Evolutionary conservation across 2,329 filamentous ascomycete species (phyloP), one percentile per base, ranked within the genome.

Genomic region (Aureobasidium zeae): DNA sequence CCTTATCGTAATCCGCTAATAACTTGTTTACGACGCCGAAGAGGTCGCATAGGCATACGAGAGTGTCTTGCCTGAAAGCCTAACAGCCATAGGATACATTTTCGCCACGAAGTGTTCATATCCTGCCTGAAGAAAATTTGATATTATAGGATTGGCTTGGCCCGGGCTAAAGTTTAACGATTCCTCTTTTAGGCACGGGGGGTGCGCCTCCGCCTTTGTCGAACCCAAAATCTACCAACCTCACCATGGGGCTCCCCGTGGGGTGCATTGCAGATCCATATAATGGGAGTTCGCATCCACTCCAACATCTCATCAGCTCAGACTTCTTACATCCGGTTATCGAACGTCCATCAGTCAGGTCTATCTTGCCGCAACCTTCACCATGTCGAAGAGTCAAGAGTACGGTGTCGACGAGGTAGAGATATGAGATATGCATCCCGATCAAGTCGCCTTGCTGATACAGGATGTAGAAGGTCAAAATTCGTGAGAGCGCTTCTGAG

Each of bases 401-500:
- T n/a, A 42, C 6, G 21, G 5, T 7, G 13, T 20, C 4, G 13
- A 16, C 13, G 38, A 6, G 24, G 12, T 39, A 9, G 5, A 12
- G 2, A 26, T 39, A 39, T 12, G 1, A 5, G 5, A 22, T 6
- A 29, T n/a, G n/a, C n/a, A n/a, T n/a, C n/a, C n/a, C n/a, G n/a
- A n/a, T 15, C 26, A 11, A 30, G 4, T n/a, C 4, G 6, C 7
- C 11, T 25, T n/a, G 19, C 36, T 39, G 17, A 39, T 19, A 22
- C 9, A 0, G 2, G n/a, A n/a, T 21, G n/a, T 7, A 39, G 36
- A 20, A 30, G 17, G 36, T 39, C 21, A 19, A 20, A 1, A 30
- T 26, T 1, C 19, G 7, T 2, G 36, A 39, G 63, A 45, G n/a
- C n/a, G n/a, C n/a, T n/a, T n/a, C n/a, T n/a, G 36, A 39, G 8